Conservation (phyloP, 768 basidiomycete genomes). For the Terana coerulea region DNA sequence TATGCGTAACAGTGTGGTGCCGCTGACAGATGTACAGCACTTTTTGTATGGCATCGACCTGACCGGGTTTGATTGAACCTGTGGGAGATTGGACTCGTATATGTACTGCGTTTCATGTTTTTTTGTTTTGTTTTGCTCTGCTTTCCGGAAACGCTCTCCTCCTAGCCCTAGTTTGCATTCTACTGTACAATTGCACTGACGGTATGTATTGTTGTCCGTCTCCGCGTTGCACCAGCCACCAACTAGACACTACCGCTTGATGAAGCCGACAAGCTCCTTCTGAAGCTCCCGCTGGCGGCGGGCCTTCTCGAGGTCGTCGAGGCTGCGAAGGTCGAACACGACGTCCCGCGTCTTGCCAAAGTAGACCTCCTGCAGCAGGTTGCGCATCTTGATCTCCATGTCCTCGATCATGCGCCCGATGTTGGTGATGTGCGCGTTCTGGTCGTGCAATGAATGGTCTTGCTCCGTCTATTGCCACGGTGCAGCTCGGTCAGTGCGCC, state of each 20-base stretch:
- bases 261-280: slow-evolving; percentile 85
- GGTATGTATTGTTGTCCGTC: no score
- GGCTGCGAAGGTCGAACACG: slow-evolving; percentile 84
- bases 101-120: no score
- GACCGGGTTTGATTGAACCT: slow-evolving; percentile 48
- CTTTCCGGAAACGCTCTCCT: no score
- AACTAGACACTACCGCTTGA: slow-evolving; percentile 56
- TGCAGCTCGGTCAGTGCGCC: background rate
- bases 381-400: slow-evolving; percentile 99
- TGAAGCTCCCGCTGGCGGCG: slow-evolving; percentile 81
- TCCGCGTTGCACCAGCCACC: no score
- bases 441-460: slow-evolving; percentile 78
- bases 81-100: no score
- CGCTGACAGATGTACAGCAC: slow-evolving; percentile 17
- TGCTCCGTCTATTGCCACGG: slow-evolving; percentile 89
- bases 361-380: slow-evolving; percentile 90
- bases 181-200: no score
- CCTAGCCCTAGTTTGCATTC: no score
- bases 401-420: slow-evolving; percentile 97
- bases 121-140: no score
- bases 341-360: slow-evolving; percentile 97
- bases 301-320: slow-evolving; percentile 81
- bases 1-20: background rate
- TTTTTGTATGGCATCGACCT: slow-evolving; percentile 60
- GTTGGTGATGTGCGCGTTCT: slow-evolving; percentile 85